Conservation (phyloP, 2,329 filamentous ascomycete species). For the Whalleya microplaca region DNA sequence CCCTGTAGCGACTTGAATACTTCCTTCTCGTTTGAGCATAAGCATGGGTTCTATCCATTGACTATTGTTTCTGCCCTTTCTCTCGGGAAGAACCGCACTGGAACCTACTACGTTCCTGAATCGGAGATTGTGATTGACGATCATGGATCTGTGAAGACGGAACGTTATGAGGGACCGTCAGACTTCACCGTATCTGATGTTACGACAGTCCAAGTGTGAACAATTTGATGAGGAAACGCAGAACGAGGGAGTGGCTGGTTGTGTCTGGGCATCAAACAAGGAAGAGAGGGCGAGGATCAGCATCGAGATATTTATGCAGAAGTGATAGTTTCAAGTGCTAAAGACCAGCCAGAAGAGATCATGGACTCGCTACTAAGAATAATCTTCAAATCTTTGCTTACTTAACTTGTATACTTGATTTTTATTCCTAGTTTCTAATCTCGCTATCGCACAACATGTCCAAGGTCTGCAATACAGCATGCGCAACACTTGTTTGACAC, state of each 20-base stretch:
- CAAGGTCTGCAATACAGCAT: neutral
- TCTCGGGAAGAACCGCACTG: constrained; percentile 1
- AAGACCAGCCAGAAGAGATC: neutral
- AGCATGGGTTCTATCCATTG: neutral
- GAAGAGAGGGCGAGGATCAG: neutral
- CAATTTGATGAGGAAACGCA: neutral
- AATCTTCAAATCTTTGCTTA: neutral
- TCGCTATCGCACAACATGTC: neutral
- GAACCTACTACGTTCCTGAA: constrained; percentile 1
- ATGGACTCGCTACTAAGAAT: neutral
- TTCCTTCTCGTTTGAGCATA: neutral
- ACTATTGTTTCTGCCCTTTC: neutral
- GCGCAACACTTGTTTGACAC: no score
- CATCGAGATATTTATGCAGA: no score
- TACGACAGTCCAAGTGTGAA: constrained; percentile 2
- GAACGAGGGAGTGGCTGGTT: neutral
- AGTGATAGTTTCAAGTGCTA: no score
- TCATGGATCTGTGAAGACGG: neutral
- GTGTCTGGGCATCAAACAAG: neutral
- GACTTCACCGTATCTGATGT: neutral
- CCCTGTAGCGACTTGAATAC: neutral
- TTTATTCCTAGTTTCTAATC: neutral
- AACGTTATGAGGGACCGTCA: constrained; percentile 1
- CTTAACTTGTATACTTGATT: neutral
- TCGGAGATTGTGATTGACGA: constrained; percentile 1